These are phyloP conservation scores for Globisporangium middletonii DNA, from an alignment of 352 stramenopile genomes.

Conservation along the genomic window DNA sequence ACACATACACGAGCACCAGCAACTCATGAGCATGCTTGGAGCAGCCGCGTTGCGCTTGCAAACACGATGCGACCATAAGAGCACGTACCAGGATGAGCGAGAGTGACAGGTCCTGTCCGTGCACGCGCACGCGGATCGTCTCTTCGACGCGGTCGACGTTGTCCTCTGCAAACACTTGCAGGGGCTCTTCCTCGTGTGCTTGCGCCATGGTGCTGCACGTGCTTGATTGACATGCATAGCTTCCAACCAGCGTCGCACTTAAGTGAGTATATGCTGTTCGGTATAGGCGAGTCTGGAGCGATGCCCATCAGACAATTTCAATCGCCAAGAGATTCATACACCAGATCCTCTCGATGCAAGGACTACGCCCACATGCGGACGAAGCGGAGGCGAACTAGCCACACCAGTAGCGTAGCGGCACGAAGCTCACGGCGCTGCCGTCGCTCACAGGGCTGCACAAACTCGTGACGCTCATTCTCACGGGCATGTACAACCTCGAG, in stretches of 20 bases:
- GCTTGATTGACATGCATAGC: neutral
- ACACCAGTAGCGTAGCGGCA: no score
- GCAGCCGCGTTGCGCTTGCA: neutral
- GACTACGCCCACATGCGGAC: no score
- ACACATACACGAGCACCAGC: conserved; percentile 2
- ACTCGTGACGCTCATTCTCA: neutral
- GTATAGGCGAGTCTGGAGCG: no score
- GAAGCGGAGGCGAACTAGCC: no score
- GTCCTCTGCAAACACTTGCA: conserved; percentile 50
- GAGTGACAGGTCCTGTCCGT: conserved; percentile 44
- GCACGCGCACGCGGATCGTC: conserved; percentile 46
- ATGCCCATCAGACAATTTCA: no score
- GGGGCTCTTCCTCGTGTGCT: neutral
- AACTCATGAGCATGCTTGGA: neutral
- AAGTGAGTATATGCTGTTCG: no score
- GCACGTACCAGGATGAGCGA: conserved; percentile 53
- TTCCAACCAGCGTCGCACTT: neutral
- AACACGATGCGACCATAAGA: neutral
- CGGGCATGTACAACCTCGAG: neutral
- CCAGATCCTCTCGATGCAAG: no score
- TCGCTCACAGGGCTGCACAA: neutral
- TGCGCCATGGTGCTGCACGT: neutral
- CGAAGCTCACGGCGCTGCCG: neutral
- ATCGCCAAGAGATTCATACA: no score
- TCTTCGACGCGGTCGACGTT: conserved; percentile 56